A percentile compares a stretch with the other conserved stretches of the same genome.
Conservation (phyloP, 306 rosid species). For the Cicer pinnatifidum region DNA sequence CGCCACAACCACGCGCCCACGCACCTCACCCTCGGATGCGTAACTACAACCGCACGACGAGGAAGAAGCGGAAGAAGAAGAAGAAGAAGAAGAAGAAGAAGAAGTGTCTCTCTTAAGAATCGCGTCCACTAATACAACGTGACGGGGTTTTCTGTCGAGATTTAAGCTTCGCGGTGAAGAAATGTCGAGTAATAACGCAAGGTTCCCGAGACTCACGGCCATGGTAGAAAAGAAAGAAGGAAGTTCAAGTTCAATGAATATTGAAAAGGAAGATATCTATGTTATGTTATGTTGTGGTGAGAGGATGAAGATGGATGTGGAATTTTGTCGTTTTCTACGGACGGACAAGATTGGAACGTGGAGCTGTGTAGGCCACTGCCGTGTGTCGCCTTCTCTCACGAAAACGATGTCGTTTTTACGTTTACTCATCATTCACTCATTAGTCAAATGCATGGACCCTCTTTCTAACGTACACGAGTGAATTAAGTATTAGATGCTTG, state of each 20-base stretch:
- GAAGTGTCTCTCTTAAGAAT: slow-evolving; percentile 63
- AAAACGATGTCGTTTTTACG: slow-evolving; percentile 46
- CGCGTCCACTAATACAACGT: slow-evolving; percentile 53
- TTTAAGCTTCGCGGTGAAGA: slow-evolving; percentile 54
- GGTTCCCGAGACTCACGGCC: slow-evolving; percentile 75
- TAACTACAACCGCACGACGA: slow-evolving; percentile 30
- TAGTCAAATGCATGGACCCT: too few species aligned
- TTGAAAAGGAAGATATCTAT: slow-evolving; percentile 50
- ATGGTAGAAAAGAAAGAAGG: slow-evolving; percentile 43
- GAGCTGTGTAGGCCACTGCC: slow-evolving; percentile 50
- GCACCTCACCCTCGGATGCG: slow-evolving; percentile 63
- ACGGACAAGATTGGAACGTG: slow-evolving; percentile 40
- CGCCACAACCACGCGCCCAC: slow-evolving; percentile 57
- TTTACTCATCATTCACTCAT: background rate
- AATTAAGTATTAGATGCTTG: too few species aligned
- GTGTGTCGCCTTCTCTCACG: slow-evolving; percentile 39
- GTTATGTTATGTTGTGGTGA: background rate
- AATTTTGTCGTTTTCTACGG: slow-evolving; percentile 1
- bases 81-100: background rate
- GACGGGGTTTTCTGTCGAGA: slow-evolving; percentile 64
- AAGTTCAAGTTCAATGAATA: slow-evolving; percentile 22
- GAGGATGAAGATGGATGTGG: slow-evolving; percentile 44
- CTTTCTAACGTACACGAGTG: too few species aligned
- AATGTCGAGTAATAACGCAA: slow-evolving; percentile 69
- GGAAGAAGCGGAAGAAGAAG: background rate